Conservation (phyloP, 2,329 filamentous ascomycete species). For the Pseudogymnoascus sp. region DNA sequence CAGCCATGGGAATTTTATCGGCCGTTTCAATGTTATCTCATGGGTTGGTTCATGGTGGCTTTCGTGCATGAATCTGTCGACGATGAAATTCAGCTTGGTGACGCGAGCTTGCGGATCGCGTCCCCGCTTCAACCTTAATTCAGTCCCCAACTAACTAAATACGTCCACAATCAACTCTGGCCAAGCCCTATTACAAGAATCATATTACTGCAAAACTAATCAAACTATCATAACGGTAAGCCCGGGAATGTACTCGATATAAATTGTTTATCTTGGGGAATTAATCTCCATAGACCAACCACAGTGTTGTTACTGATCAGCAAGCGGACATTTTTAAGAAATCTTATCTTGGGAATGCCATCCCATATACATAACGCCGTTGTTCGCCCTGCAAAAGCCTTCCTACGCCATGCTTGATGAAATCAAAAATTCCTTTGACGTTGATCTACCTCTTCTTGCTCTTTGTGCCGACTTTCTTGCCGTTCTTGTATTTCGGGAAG, state of each 20-base stretch:
- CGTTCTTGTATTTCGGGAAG: conserved; percentile 50
- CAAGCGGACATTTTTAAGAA: background rate
- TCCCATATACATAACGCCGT: background rate
- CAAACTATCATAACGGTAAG: background rate
- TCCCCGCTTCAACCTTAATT: conserved; percentile 6
- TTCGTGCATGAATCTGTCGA: background rate
- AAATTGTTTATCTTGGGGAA: background rate
- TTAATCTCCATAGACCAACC: background rate
- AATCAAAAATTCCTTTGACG: background rate
- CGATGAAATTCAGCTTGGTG: background rate
- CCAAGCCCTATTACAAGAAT: background rate
- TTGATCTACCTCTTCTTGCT: conserved; percentile 20
- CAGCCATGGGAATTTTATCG: background rate
- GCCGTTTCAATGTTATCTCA: background rate
- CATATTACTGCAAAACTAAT: background rate
- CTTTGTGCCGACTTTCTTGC: conserved; percentile 38
- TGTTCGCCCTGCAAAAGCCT: conserved; percentile 6
- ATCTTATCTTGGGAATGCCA: background rate
- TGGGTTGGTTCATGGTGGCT: conserved; percentile 4
- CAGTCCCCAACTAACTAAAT: background rate
- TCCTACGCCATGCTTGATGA: conserved; percentile 6
- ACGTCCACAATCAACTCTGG: background rate
- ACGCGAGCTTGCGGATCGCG: conserved; percentile 3
- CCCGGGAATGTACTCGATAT: background rate
- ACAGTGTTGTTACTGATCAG: background rate